phyloP scores from a whole-genome alignment of 495 filamentous ascomycete genomes.

The Talaromyces thailandensis region DNA sequence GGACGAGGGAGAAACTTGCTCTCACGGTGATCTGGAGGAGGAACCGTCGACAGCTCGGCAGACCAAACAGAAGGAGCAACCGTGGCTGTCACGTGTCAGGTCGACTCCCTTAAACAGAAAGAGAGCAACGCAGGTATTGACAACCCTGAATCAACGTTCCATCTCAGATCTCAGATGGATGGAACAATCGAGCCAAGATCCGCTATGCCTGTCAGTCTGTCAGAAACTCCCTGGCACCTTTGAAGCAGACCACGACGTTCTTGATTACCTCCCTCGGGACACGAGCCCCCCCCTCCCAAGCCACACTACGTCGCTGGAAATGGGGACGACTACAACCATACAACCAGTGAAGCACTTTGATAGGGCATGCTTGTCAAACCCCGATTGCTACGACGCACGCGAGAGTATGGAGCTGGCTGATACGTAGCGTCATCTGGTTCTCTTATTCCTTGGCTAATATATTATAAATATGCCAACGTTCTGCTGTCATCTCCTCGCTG shows the following conservation, averaged over 20 bases:
- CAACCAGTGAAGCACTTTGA: background rate
- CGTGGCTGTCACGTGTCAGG: background rate
- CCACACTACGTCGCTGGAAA: background rate
- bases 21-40: background rate
- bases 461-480: background rate
- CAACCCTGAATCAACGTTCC: background rate
- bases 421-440: background rate
- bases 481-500: background rate
- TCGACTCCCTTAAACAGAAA: background rate
- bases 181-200: background rate
- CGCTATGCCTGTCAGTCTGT: background rate
- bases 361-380: background rate
- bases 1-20: background rate
- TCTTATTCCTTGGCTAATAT: background rate
- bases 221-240: background rate
- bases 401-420: background rate
- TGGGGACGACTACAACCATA: background rate
- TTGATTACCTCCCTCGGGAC: background rate
- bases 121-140: background rate
- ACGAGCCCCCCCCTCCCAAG: background rate
- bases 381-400: background rate
- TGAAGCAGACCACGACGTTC: background rate
- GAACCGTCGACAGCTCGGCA: background rate
- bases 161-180: background rate
- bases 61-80: background rate